These are phyloP conservation scores for Astrephomene gubernaculifera DNA, from an alignment of 139 green algal species.

Conservation along the genomic window DNA sequence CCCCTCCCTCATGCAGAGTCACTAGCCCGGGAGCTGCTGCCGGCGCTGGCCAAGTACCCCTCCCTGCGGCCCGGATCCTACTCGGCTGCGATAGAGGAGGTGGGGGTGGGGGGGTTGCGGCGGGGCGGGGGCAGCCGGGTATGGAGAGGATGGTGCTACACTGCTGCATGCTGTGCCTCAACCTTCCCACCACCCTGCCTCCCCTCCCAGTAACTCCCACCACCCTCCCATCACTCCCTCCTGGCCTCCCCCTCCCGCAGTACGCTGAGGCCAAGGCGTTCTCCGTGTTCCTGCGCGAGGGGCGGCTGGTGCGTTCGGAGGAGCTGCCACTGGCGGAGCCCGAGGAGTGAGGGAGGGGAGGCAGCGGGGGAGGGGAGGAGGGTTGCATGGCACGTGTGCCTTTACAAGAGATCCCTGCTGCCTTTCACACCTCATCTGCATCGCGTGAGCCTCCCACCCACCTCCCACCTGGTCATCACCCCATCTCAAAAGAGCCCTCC, in stretches of 20 bases:
- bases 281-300: slow-evolving; percentile 73
- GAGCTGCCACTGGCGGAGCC: slow-evolving; percentile 74
- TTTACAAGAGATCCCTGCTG: too few relatives aligned
- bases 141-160: too few relatives aligned
- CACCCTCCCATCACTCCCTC: background rate
- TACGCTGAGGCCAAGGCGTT: slow-evolving; percentile 80
- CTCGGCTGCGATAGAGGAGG: slow-evolving; percentile 74
- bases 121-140: background rate
- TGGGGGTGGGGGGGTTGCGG: background rate
- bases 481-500: background rate
- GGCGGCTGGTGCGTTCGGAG: slow-evolving; percentile 56
- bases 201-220: background rate
- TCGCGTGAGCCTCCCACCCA: too few relatives aligned
- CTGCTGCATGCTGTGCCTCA: too few relatives aligned
- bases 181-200: background rate
- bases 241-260: slow-evolving; percentile 45
- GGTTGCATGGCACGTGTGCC: too few relatives aligned
- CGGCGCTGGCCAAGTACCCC: slow-evolving; percentile 66
- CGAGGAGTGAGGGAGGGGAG: slow-evolving; percentile 77
- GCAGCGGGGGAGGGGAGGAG: background rate
- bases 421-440: too few relatives aligned
- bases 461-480: background rate
- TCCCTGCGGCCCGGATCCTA: slow-evolving; percentile 74
- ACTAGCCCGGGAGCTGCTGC: slow-evolving; percentile 69
- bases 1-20: slow-evolving; percentile 38